Evolutionary conservation across 192 early-diverging fungal genomes (phyloP).

Genomic region (Coemansia sp.): DNA sequence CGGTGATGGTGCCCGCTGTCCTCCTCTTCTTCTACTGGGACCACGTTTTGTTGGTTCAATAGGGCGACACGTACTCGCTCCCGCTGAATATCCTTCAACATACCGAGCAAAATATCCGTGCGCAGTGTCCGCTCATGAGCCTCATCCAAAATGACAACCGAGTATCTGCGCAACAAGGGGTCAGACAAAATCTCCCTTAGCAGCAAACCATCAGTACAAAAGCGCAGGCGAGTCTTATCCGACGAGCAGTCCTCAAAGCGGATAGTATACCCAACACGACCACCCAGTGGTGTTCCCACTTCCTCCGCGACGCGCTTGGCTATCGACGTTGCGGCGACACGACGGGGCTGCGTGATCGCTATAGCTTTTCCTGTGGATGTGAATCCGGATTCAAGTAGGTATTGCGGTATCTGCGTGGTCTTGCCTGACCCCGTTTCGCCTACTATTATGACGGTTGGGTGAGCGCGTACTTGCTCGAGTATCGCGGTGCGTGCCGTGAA

Average conservation of each 20-base stretch:
- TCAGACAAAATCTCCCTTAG: conserved; percentile 90
- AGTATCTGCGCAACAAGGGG: conserved; percentile 74
- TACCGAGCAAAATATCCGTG: conserved; percentile 97
- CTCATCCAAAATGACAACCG: conserved; percentile 92
- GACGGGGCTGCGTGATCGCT: conserved; percentile 82
- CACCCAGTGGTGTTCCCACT: conserved; percentile 69
- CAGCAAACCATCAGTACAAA: conserved; percentile 97
- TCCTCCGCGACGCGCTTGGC: conserved; percentile 82
- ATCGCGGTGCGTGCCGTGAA: conserved; percentile 48
- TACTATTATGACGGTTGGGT: conserved; percentile 68
- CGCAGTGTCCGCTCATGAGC: conserved; percentile 98
- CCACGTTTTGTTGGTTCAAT: conserved; percentile 22
- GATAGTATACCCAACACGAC: conserved; percentile 91
- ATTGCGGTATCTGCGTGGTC: conserved; percentile 95
- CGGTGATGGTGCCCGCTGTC: not conserved
- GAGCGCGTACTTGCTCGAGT: conserved; percentile 15
- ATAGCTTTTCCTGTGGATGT: conserved; percentile 54
- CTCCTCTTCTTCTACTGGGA: not conserved
- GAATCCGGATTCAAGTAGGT: conserved; percentile 72
- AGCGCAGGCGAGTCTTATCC: conserved; percentile 80
- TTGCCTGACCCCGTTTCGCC: conserved; percentile 85
- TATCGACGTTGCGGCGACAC: conserved; percentile 84
- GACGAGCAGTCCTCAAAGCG: conserved; percentile 95
- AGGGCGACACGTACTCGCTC: conserved; percentile 58
- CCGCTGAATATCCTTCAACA: conserved; percentile 87